phyloP scores from a whole-genome alignment of 2,329 filamentous ascomycete genomes.

The Trichocomaceae sp. region DNA sequence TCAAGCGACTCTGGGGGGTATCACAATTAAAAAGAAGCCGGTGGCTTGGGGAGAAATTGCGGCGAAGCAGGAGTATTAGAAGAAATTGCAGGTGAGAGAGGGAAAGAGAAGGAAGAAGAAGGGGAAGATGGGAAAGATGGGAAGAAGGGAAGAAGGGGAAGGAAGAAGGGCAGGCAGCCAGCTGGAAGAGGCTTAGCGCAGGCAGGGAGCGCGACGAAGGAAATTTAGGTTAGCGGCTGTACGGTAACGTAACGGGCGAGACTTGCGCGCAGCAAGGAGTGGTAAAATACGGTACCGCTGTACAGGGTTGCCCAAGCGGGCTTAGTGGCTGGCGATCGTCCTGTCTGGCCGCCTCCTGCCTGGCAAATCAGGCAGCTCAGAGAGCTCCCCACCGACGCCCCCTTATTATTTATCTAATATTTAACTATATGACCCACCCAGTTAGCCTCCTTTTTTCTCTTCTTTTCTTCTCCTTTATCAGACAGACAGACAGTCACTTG shows the following conservation, averaged over 20 bases:
- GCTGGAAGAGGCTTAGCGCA: constrained; percentile 4
- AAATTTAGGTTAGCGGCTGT: constrained; percentile 1
- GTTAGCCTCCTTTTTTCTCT: not conserved
- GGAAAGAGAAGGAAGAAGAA: constrained; percentile 17
- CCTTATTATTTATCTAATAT: no score
- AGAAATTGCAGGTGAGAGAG: constrained; percentile 17
- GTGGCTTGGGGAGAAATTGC: constrained; percentile 19
- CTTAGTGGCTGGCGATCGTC: constrained; percentile 7
- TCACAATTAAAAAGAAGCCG: constrained; percentile 26
- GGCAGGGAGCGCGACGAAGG: not conserved
- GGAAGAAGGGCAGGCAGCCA: constrained; percentile 13
- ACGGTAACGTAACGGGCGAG: not conserved
- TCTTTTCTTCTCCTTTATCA: not conserved
- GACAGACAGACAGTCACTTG: no score
- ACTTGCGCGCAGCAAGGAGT: not conserved
- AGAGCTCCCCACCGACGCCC: constrained; percentile 4
- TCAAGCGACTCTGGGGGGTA: constrained; percentile 32
- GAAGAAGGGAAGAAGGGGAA: constrained; percentile 21
- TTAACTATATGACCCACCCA: not conserved
- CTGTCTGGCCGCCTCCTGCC: not conserved
- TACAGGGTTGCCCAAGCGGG: not conserved
- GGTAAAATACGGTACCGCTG: not conserved
- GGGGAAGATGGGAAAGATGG: not conserved
- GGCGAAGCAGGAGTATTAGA: constrained; percentile 18
- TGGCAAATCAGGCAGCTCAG: not conserved